phyloP scores from a whole-genome alignment of 179 eudicot genomes.

The Patellifolia procumbens region DNA sequence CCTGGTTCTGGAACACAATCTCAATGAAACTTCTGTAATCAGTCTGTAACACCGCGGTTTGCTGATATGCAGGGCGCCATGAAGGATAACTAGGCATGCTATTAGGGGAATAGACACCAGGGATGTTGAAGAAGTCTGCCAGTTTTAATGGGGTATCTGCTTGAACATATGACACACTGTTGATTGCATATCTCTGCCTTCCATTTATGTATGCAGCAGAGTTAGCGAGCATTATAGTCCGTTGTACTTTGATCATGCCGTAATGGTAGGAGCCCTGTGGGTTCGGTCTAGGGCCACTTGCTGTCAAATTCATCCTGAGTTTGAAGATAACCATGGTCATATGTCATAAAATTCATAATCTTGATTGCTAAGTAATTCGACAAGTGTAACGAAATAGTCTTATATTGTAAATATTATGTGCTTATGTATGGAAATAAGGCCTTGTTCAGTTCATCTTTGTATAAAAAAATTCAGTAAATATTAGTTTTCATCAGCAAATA shows the following conservation, averaged over 20 bases:
- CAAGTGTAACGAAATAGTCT: too few relatives aligned
- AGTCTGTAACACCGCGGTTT: slow-evolving; percentile 67
- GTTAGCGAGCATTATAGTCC: slow-evolving; percentile 75
- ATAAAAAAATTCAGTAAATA: too few relatives aligned
- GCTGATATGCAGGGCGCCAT: slow-evolving; percentile 55
- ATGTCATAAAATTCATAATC: not conserved
- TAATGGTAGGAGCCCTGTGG: slow-evolving; percentile 98
- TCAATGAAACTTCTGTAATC: slow-evolving; percentile 71
- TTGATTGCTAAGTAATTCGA: not conserved
- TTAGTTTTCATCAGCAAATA: too few relatives aligned
- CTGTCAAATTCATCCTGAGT: slow-evolving; percentile 75
- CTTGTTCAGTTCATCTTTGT: too few relatives aligned
- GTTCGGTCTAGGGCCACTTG: slow-evolving; percentile 94
- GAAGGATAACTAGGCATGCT: slow-evolving; percentile 71
- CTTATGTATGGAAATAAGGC: too few relatives aligned
- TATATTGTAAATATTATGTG: too few relatives aligned
- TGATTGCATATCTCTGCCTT: slow-evolving; percentile 84
- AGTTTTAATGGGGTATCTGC: slow-evolving; percentile 84
- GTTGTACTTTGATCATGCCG: slow-evolving; percentile 63
- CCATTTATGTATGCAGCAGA: slow-evolving; percentile 81
- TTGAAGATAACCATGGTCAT: not conserved
- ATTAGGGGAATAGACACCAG: slow-evolving; percentile 66
- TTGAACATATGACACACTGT: slow-evolving; percentile 63
- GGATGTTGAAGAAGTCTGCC: slow-evolving; percentile 83
- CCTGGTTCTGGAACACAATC: slow-evolving; percentile 85